phyloP scores from a whole-genome alignment of 2,329 filamentous ascomycete genomes.

The Claviceps fusiformis region DNA sequence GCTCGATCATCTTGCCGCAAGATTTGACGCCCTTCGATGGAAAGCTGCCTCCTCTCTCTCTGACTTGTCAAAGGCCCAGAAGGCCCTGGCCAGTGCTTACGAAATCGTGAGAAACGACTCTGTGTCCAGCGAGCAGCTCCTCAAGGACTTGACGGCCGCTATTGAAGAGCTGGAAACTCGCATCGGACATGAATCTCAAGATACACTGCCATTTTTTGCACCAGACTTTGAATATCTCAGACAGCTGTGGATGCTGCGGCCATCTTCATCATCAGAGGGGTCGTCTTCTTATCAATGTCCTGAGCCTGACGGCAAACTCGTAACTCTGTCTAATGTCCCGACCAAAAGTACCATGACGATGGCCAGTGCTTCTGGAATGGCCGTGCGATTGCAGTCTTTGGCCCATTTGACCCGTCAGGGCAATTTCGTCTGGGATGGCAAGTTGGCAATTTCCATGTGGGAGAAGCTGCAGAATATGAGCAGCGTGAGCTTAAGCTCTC shows the following conservation, averaged over 20 bases:
- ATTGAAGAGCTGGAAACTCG: slow-evolving; percentile 36
- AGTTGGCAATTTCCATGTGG: slow-evolving; percentile 33
- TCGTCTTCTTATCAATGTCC: background rate
- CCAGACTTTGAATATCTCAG: slow-evolving; percentile 43
- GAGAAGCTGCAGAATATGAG: slow-evolving; percentile 37
- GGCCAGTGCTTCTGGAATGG: slow-evolving; percentile 21
- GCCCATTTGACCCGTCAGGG: slow-evolving; percentile 30
- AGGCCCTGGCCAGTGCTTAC: slow-evolving; percentile 42
- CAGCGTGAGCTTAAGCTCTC: slow-evolving; percentile 42
- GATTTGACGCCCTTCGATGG: slow-evolving; percentile 50
- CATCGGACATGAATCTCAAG: slow-evolving; percentile 27
- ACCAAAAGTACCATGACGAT: slow-evolving; percentile 21
- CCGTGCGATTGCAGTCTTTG: slow-evolving; percentile 30
- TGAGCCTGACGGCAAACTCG: slow-evolving; percentile 22
- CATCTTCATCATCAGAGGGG: slow-evolving; percentile 3
- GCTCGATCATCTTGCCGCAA: slow-evolving; percentile 40
- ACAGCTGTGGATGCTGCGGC: slow-evolving; percentile 34
- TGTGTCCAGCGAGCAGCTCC: slow-evolving; percentile 29
- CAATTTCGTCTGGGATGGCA: slow-evolving; percentile 27
- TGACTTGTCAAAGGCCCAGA: slow-evolving; percentile 39
- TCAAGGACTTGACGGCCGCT: slow-evolving; percentile 35
- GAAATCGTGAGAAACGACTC: slow-evolving; percentile 32
- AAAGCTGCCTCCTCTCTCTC: slow-evolving; percentile 36
- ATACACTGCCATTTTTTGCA: slow-evolving; percentile 35
- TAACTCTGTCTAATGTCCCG: slow-evolving; percentile 32